phyloP scores from a whole-genome alignment of 495 filamentous ascomycete species.

The Hypoxylon perforatum region DNA sequence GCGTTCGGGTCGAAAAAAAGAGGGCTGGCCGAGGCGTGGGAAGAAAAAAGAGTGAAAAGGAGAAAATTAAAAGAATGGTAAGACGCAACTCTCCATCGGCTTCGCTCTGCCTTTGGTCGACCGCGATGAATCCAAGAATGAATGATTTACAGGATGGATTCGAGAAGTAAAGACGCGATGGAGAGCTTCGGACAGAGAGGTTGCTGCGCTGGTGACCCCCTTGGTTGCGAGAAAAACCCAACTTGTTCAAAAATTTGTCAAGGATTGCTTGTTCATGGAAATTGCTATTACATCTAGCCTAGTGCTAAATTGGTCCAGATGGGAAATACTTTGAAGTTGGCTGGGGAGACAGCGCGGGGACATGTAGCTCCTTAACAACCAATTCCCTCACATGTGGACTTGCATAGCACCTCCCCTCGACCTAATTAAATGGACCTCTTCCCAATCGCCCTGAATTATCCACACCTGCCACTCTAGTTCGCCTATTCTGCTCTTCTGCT shows the following conservation, averaged over 20 bases:
- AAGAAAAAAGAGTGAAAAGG: constrained; percentile 35
- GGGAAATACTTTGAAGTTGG: constrained; percentile 15
- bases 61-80: constrained; percentile 47
- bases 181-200: constrained; percentile 31
- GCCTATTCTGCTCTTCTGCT: constrained; percentile 10
- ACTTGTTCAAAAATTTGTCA: constrained; percentile 42
- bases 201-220: constrained; percentile 24
- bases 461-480: constrained; percentile 37
- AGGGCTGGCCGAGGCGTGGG: too few species aligned
- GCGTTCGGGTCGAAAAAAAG: constrained; percentile 48
- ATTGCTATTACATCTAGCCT: constrained; percentile 41
- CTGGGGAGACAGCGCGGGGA: not conserved
- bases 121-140: constrained; percentile 32
- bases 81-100: constrained; percentile 45
- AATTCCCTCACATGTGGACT: constrained; percentile 28
- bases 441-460: constrained; percentile 34
- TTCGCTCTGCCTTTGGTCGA: constrained; percentile 23
- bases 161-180: constrained; percentile 30
- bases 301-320: constrained; percentile 35
- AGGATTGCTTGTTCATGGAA: constrained; percentile 43
- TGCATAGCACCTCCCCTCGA: constrained; percentile 41
- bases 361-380: constrained; percentile 25
- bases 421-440: constrained; percentile 38
- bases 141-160: constrained; percentile 22
- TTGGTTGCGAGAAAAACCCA: constrained; percentile 43